Evolutionary conservation across 116 monocot species (phyloP).

Genomic region (Phalaenopsis hybrid): DNA sequence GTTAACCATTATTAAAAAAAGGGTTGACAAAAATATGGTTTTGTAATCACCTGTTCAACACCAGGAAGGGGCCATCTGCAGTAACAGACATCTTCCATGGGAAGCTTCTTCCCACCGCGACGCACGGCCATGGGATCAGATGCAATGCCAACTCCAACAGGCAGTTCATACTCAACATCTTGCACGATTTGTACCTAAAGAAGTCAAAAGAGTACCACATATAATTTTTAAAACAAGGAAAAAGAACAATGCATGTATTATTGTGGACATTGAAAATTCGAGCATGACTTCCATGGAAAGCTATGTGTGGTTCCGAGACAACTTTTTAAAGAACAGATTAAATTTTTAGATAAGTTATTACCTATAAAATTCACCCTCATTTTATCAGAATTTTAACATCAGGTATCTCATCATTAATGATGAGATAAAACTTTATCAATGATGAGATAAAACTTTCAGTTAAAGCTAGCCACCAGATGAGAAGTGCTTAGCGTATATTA

Average conservation of each 20-base stretch:
- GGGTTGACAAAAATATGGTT: conserved; percentile 1
- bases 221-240: background rate
- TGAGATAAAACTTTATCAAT: too few species aligned
- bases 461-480: too few species aligned
- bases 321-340: too few species aligned
- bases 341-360: too few species aligned
- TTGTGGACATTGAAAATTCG: too few species aligned
- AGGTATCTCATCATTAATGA: too few species aligned
- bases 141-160: conserved; percentile 74
- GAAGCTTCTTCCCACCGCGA: conserved; percentile 73
- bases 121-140: conserved; percentile 87
- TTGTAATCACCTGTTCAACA: conserved; percentile 52
- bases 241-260: background rate
- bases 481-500: too few species aligned
- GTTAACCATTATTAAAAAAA: conserved; percentile 9
- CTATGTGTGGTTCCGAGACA: too few species aligned
- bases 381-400: too few species aligned
- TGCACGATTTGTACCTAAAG: conserved; percentile 54
- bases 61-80: conserved; percentile 77
- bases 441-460: too few species aligned
- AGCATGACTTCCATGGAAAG: too few species aligned
- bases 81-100: conserved; percentile 85
- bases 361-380: too few species aligned
- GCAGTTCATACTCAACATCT: conserved; percentile 23
- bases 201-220: background rate